A percentile compares a stretch with the other conserved stretches of the same genome.
Evolutionary conservation across 116 monocot genomes (phyloP).

Genomic region (Phalaenopsis hybrid): DNA sequence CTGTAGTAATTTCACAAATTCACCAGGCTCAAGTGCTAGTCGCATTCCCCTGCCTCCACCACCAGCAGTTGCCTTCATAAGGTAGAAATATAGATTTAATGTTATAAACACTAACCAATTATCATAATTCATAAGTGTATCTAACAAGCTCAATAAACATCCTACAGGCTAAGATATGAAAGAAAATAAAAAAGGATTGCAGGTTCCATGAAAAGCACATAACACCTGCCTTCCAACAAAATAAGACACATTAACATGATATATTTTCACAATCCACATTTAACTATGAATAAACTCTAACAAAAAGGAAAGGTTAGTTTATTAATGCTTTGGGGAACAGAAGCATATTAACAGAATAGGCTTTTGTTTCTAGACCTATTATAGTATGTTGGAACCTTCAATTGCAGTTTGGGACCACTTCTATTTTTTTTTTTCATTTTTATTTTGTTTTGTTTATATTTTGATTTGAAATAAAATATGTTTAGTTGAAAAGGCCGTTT

Average conservation of each 20-base stretch:
- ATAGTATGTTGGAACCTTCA: not conserved
- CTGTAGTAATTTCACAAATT: slow-evolving; percentile 91
- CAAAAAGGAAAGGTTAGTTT: not conserved
- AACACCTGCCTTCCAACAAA: not conserved
- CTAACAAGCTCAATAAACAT: not conserved
- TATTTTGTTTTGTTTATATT: too few relatives aligned
- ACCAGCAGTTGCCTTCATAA: slow-evolving; percentile 85
- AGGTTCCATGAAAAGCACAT: not conserved
- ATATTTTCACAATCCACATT: not conserved
- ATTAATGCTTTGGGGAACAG: not conserved
- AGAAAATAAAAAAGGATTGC: not conserved
- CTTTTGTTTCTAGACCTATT: not conserved
- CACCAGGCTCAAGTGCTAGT: slow-evolving; percentile 68
- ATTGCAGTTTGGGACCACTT: too few relatives aligned
- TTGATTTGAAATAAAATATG: too few relatives aligned
- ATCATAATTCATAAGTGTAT: not conserved
- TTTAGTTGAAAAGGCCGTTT: too few relatives aligned
- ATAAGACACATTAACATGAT: not conserved
- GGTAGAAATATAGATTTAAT: slow-evolving; percentile 3
- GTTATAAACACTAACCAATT: not conserved
- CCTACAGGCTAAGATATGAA: not conserved
- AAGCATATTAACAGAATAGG: not conserved
- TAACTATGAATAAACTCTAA: too few relatives aligned
- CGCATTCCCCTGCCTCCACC: slow-evolving; percentile 99
- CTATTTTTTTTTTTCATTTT: too few relatives aligned